Evolutionary conservation across 2,329 filamentous ascomycete species (phyloP).

Genomic region (Amphichorda felina): DNA sequence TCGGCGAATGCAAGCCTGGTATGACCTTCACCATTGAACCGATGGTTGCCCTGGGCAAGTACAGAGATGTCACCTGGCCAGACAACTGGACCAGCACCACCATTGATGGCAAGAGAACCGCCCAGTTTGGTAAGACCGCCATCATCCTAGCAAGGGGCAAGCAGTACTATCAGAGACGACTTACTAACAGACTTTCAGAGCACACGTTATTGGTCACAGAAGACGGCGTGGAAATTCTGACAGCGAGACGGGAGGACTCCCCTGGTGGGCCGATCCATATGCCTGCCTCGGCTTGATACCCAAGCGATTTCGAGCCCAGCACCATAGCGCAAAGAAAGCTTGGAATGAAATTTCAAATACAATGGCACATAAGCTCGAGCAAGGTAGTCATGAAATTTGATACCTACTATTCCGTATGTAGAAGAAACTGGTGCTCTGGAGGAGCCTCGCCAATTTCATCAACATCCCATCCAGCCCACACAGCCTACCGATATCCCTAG

Average conservation of each 20-base stretch:
- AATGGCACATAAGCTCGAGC: too few relatives aligned
- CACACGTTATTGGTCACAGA: slow-evolving; percentile 78
- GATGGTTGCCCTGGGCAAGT: slow-evolving; percentile 89
- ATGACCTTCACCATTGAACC: slow-evolving; percentile 99
- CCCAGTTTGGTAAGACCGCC: slow-evolving; percentile 67
- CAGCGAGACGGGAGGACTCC: slow-evolving; percentile 59
- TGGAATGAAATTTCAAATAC: too few relatives aligned
- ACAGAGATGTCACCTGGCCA: slow-evolving; percentile 91
- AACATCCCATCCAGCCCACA: too few relatives aligned
- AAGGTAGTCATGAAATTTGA: too few relatives aligned
- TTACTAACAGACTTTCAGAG: slow-evolving; percentile 32
- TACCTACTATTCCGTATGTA: too few relatives aligned
- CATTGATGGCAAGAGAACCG: slow-evolving; percentile 75
- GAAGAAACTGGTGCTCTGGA: too few relatives aligned
- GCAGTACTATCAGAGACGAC: too few relatives aligned
- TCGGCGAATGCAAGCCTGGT: slow-evolving; percentile 84
- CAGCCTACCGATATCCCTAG: too few relatives aligned
- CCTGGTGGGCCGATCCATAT: slow-evolving; percentile 62
- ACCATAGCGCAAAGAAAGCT: too few relatives aligned
- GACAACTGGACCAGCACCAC: slow-evolving; percentile 98
- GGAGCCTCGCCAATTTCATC: too few relatives aligned
- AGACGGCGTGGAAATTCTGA: slow-evolving; percentile 70
- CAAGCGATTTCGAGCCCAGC: too few relatives aligned
- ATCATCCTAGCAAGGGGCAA: background rate
- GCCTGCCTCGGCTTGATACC: slow-evolving; percentile 19